These are phyloP conservation scores for Tricholoma sp. DNA, from an alignment of 768 basidiomycete species.

Conservation along the genomic window DNA sequence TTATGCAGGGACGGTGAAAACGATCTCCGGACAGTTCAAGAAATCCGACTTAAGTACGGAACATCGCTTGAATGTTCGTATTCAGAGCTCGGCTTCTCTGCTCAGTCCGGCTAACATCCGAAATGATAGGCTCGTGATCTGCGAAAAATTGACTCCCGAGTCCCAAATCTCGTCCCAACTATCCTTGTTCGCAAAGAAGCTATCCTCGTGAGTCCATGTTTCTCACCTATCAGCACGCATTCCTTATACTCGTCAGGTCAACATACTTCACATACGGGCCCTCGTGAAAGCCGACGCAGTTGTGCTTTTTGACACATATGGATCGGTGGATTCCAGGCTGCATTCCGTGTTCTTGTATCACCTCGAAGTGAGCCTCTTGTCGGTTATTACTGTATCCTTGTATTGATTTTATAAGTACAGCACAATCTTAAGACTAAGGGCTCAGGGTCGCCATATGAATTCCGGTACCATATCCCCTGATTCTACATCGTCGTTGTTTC, in stretches of 20 bases:
- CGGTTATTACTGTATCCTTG: slow-evolving; percentile 3
- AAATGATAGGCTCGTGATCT: slow-evolving; percentile 80
- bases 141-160: slow-evolving; percentile 91
- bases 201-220: slow-evolving; percentile 58
- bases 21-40: slow-evolving; percentile 85
- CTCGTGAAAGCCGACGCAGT: slow-evolving; percentile 92
- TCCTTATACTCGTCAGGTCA: slow-evolving; percentile 47
- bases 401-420: slow-evolving; percentile 30
- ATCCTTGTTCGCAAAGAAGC: slow-evolving; percentile 87
- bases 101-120: slow-evolving; percentile 16
- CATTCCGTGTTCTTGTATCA: slow-evolving; percentile 88
- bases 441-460: slow-evolving; percentile 78
- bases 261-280: slow-evolving; percentile 92
- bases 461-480: slow-evolving; percentile 46
- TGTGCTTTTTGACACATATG: slow-evolving; percentile 88
- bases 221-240: background rate
- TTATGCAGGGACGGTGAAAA: slow-evolving; percentile 72
- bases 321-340: slow-evolving; percentile 78
- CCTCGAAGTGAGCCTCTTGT: slow-evolving; percentile 53
- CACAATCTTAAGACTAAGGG: slow-evolving; percentile 78
- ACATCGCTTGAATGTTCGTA: slow-evolving; percentile 83
- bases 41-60: slow-evolving; percentile 85
- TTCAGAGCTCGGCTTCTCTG: slow-evolving; percentile 9
- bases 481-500: slow-evolving; percentile 8
- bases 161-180: slow-evolving; percentile 92